These are phyloP conservation scores for Suhomyces vadensis DNA, from an alignment of 805 yeast species.

Conservation along the genomic window DNA sequence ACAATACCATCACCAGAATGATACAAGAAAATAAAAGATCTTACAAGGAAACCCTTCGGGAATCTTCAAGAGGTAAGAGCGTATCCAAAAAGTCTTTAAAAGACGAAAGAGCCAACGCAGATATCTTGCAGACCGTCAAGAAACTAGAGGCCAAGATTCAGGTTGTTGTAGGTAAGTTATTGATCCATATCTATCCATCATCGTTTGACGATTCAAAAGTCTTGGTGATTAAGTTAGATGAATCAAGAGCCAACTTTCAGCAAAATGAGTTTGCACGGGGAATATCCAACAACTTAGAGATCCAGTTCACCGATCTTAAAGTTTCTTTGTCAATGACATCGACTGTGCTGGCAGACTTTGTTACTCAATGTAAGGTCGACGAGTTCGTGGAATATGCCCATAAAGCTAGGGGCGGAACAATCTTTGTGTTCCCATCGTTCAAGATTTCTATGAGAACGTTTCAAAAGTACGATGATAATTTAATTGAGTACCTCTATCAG, in stretches of 20 bases:
- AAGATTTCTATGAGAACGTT: constrained; percentile 73
- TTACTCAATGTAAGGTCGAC: constrained; percentile 47
- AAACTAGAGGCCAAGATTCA: constrained; percentile 68
- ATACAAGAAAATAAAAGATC: constrained; percentile 70
- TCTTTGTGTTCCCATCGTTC: constrained; percentile 77
- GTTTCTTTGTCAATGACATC: constrained; percentile 67
- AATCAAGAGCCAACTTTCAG: constrained; percentile 52
- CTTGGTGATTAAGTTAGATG: constrained; percentile 58
- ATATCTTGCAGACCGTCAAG: constrained; percentile 32
- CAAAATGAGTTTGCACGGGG: constrained; percentile 47
- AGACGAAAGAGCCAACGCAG: neutral
- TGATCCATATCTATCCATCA: constrained; percentile 77
- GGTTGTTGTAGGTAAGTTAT: constrained; percentile 55
- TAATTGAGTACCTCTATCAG: constrained; percentile 65
- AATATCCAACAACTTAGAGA: constrained; percentile 56
- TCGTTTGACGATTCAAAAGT: constrained; percentile 78
- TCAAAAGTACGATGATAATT: constrained; percentile 52
- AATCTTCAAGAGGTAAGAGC: constrained; percentile 40
- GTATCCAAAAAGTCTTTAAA: constrained; percentile 1
- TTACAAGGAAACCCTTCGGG: constrained; percentile 72
- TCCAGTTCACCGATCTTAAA: constrained; percentile 61
- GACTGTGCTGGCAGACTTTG: constrained; percentile 51
- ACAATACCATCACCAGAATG: constrained; percentile 68
- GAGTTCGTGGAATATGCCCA: constrained; percentile 57
- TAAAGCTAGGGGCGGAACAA: constrained; percentile 73